phyloP scores from a whole-genome alignment of 768 basidiomycete species.

The Lactarius psammicola region DNA sequence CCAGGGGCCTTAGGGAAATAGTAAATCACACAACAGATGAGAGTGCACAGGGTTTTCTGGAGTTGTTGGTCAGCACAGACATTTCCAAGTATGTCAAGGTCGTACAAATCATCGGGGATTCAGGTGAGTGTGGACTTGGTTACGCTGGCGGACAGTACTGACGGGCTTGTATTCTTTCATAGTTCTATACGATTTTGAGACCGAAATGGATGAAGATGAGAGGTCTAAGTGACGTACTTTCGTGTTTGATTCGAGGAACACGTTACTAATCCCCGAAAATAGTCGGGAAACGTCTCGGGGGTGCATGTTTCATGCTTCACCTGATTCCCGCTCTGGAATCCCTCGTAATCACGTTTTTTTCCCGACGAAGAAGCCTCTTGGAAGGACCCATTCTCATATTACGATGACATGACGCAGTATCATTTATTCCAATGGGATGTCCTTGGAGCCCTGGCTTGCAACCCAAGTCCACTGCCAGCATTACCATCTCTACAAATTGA shows the following conservation, averaged over 20 bases:
- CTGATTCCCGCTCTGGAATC: background rate
- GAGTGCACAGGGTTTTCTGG: background rate
- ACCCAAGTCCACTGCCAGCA: background rate
- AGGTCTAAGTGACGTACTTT: background rate
- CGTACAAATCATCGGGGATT: background rate
- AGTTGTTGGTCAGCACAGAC: background rate
- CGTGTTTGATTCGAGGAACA: background rate
- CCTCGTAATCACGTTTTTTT: background rate
- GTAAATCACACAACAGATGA: background rate
- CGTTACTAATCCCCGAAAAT: background rate
- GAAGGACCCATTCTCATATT: background rate
- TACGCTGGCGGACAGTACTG: background rate
- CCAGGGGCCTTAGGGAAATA: background rate
- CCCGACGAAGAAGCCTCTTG: too few species aligned
- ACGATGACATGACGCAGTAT: background rate
- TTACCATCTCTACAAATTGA: background rate
- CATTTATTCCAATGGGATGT: background rate
- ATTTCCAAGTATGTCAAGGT: background rate
- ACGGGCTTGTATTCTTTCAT: background rate
- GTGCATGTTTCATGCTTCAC: background rate
- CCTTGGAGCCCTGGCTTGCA: background rate
- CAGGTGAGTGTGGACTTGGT: background rate
- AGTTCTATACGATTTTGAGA: background rate
- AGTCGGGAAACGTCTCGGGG: background rate
- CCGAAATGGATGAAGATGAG: background rate